Evolutionary conservation across 2,329 filamentous ascomycete genomes (phyloP), one percentile per base, ranked within the genome.

Genomic region (Onygenales sp.): DNA sequence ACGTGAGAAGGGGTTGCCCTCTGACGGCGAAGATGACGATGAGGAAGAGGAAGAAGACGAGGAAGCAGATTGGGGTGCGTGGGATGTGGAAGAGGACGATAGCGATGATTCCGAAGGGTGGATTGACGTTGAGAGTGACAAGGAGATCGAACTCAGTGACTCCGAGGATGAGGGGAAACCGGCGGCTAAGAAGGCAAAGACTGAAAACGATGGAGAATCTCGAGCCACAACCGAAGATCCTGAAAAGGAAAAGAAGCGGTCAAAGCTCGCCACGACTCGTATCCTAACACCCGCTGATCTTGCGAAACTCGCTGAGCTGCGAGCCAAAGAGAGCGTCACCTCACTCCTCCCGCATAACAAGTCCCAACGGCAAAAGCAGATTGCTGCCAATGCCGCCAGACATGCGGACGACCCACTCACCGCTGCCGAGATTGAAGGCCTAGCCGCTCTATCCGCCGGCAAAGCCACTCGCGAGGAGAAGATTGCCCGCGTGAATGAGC

Each of bases 281-380:
- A 94, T 98, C 59, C 84, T 98, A 57, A 98, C 93, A 0, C 93
- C 93, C 0, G 93, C 93, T 10, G 93, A 98, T 70, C 80, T 97
- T n/a, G 85, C 88, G 61, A 97, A 97, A 69, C 84, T 98, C 17
- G 84, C 89, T 57, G 92, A 96, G 71, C 83, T 98, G 27, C 87
- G 89, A 46, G 77, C 87, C 49, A 77, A 86, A 43, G 83, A 89
- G 17, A 80, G 82, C 38, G 74, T 97, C 46, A 82, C 86, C 58
- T 85, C 87, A 57, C 65, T 74, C 36, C 69, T 85, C 32, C 75
- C 78, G 2, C 67, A 68, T 5, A 63, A 67, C 62, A 63, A 68
- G 62, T 57, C 67, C 57, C 63, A 67, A 59, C 62, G 77, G 75
- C 48, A 72, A 81, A 66, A 69, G 75, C 57, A 69, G 61, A 57